Base-by-base conservation (phyloP, 345 rosid genomes). In the Moricandia arvensis region DNA sequence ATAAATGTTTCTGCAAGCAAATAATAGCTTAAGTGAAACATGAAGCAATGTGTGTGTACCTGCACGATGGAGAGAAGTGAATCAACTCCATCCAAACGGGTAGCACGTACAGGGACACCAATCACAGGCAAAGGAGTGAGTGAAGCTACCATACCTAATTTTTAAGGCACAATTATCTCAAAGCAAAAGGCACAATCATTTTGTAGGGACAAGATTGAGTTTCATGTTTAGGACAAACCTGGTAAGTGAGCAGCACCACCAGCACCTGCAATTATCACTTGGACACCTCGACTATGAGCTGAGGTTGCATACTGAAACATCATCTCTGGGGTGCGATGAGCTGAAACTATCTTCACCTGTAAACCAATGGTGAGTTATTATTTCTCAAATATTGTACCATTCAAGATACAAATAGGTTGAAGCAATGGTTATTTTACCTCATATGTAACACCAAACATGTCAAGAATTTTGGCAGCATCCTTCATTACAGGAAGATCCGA, bases 231-330 rank as follows among this genome's bases (percentile, higher is more conserved):
- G 13, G 55, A 80, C 85, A 85, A 63, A 65, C 97, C 97, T 79
- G 98, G 98, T 68, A 95, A 85, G 85, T 95, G 99, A 53, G 97
- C 97, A 55, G 99, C 98, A 63, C 98, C 99, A 77, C 99, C 98
- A 75, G 99, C 99, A 64, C 98, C 99, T 43, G 98, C 97, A 59
- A 95, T 89, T 76, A 93, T 93, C 53, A 95, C 81, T 67, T 89
- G 93, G 76, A 88, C 57, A 9, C 99, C 98, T 75, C 87, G 82
- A 27, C 81, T 85, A 70, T 70, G 75, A 37, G 96, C 93, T 79
- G 94, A 83, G 8, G 73, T 81, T 24, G 98, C 99, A 80, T 95
- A 95, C 61, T 90, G 77, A 73, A 80, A 89, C 99, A 95, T 93
- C 81, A 86, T 54, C 73, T 91, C 93, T 21, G 99, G 97, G 21